These are phyloP conservation scores for Croton laevigatus DNA, from an alignment of 441 rosid genomes.

Conservation along the genomic window DNA sequence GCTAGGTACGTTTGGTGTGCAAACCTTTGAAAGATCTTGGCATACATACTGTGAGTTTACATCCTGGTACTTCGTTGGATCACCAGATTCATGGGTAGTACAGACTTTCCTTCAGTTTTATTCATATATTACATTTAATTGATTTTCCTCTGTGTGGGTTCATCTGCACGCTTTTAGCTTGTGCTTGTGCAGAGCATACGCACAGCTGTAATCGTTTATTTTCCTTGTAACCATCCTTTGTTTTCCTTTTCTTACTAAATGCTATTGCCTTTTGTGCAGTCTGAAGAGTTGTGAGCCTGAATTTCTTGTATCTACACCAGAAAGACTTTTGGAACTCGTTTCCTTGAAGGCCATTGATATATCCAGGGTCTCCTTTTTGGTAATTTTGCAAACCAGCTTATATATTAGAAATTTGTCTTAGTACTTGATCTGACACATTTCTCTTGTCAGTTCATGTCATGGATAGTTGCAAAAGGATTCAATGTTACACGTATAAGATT, in stretches of 20 bases:
- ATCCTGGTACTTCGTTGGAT: slow-evolving; percentile 64
- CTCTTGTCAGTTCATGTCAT: neutral
- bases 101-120: neutral
- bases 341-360: slow-evolving; percentile 61
- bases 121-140: neutral
- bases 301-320: slow-evolving; percentile 81
- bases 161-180: neutral
- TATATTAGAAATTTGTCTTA: neutral
- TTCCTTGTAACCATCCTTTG: neutral
- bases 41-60: slow-evolving; percentile 83
- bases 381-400: slow-evolving; percentile 25
- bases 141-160: neutral
- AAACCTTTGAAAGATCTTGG: slow-evolving; percentile 83
- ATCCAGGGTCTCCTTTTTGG: slow-evolving; percentile 77
- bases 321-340: slow-evolving; percentile 81
- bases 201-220: neutral
- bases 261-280: slow-evolving; percentile 34
- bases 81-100: slow-evolving; percentile 83
- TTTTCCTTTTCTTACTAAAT: slow-evolving; percentile 10
- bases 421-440: neutral
- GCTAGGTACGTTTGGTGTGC: slow-evolving; percentile 70
- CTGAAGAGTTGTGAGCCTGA: slow-evolving; percentile 85
- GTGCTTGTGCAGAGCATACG: neutral
- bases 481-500: neutral
- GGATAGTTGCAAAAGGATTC: neutral